Evolutionary conservation across 2,329 filamentous ascomycete genomes (phyloP).

Genomic region (Phyllosticta citrichinensis): DNA sequence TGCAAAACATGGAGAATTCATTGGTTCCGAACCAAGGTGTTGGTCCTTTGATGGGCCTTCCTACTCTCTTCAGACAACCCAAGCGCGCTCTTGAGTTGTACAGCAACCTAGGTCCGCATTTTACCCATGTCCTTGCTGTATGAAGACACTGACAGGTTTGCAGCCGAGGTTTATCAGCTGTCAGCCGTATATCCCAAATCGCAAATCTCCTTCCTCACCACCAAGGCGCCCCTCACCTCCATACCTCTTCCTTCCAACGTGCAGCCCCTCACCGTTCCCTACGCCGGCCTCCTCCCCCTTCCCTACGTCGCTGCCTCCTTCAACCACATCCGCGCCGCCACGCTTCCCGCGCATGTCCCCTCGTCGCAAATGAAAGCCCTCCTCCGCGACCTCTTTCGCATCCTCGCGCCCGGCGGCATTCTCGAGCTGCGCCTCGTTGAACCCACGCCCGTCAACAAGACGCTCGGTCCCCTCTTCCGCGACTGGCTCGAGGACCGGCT

Average conservation of each 20-base stretch:
- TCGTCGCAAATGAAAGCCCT: conserved; percentile 47
- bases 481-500: conserved; percentile 55
- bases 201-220: conserved; percentile 28
- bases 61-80: conserved; percentile 16
- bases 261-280: conserved; percentile 20
- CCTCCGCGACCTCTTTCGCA: conserved; percentile 47
- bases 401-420: conserved; percentile 45
- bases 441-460: conserved; percentile 46
- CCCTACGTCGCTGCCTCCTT: conserved; percentile 31
- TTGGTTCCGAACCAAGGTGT: conserved; percentile 16
- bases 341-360: conserved; percentile 46
- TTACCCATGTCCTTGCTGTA: background rate
- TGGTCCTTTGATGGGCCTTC: conserved; percentile 7
- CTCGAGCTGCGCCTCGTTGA: conserved; percentile 54
- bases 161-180: conserved; percentile 35
- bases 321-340: conserved; percentile 34
- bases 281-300: conserved; percentile 37
- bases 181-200: conserved; percentile 31
- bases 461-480: conserved; percentile 47
- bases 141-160: conserved; percentile 16
- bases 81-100: conserved; percentile 24
- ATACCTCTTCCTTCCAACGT: conserved; percentile 26
- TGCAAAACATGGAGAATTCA: conserved; percentile 23
- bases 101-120: conserved; percentile 22
- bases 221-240: conserved; percentile 17